These are phyloP conservation scores for Dioscorea alata DNA, from an alignment of 106 monocot genomes.

Conservation along the genomic window DNA sequence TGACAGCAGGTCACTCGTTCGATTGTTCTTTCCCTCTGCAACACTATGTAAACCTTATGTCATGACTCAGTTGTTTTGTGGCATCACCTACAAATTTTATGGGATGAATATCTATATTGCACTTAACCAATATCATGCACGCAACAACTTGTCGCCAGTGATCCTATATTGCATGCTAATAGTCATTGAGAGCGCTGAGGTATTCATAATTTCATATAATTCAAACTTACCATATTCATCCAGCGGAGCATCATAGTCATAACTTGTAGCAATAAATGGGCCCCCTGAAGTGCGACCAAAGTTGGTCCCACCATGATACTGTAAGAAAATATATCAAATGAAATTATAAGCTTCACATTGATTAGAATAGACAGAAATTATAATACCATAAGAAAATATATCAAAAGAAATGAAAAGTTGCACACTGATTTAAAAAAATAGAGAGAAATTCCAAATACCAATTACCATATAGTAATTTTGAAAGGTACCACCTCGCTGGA, in stretches of 20 bases:
- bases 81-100: too few species aligned
- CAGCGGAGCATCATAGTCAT: slow-evolving; percentile 98
- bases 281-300: slow-evolving; percentile 83
- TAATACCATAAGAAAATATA: slow-evolving; percentile 50
- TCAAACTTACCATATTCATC: slow-evolving; percentile 84
- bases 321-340: neutral
- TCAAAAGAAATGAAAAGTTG: too few species aligned
- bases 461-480: slow-evolving; percentile 98
- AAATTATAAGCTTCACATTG: neutral
- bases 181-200: neutral
- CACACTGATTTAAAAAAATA: neutral
- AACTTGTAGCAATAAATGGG: slow-evolving; percentile 94
- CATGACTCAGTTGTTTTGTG: too few species aligned
- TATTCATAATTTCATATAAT: neutral
- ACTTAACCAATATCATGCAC: too few species aligned
- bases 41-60: too few species aligned
- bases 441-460: too few species aligned
- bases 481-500: slow-evolving; percentile 92
- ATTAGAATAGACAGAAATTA: neutral
- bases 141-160: too few species aligned
- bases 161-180: too few species aligned
- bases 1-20: too few species aligned
- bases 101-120: too few species aligned
- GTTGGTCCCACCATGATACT: slow-evolving; percentile 99
- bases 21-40: too few species aligned